Percentiles rank a stretch among this genome's conserved stretches.
phyloP scores from a whole-genome alignment of 106 monocot genomes.

The Hemerocallis citrina region DNA sequence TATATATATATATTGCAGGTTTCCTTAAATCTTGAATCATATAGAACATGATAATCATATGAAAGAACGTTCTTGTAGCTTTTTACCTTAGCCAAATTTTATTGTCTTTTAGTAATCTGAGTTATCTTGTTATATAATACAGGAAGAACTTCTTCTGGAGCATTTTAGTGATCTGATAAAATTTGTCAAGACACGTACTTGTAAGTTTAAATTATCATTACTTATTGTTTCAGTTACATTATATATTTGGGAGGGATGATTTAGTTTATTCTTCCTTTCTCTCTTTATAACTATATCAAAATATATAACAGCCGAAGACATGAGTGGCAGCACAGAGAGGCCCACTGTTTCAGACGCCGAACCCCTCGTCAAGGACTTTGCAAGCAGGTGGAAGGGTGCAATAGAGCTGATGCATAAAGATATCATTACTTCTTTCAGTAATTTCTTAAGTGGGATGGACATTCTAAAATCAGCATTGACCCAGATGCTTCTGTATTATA shows the following conservation, averaged over 20 bases:
- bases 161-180: slow-evolving; percentile 86
- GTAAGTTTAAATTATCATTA: slow-evolving; percentile 49
- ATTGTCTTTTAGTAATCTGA: no score
- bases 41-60: no score
- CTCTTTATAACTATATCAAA: no score
- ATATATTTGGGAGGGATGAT: no score
- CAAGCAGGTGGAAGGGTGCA: slow-evolving; percentile 72
- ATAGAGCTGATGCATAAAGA: slow-evolving; percentile 98
- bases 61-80: no score
- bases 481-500: slow-evolving; percentile 85
- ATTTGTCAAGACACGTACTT: slow-evolving; percentile 77
- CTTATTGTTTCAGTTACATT: no score
- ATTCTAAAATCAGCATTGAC: slow-evolving; percentile 88
- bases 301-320: slow-evolving; percentile 52
- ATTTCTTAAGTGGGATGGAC: slow-evolving; percentile 95
- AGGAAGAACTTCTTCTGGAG: slow-evolving; percentile 93
- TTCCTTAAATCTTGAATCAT: no score
- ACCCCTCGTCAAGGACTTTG: slow-evolving; percentile 81
- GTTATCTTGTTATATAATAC: no score
- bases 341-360: slow-evolving; percentile 60
- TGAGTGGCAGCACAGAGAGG: slow-evolving; percentile 30
- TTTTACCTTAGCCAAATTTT: no score
- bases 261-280: no score
- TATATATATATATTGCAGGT: no score
- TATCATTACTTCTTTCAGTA: slow-evolving; percentile 97